Percentiles rank a stretch among this genome's conserved stretches.
phyloP scores from a whole-genome alignment of 306 rosid species.

The Prunus davidiana region DNA sequence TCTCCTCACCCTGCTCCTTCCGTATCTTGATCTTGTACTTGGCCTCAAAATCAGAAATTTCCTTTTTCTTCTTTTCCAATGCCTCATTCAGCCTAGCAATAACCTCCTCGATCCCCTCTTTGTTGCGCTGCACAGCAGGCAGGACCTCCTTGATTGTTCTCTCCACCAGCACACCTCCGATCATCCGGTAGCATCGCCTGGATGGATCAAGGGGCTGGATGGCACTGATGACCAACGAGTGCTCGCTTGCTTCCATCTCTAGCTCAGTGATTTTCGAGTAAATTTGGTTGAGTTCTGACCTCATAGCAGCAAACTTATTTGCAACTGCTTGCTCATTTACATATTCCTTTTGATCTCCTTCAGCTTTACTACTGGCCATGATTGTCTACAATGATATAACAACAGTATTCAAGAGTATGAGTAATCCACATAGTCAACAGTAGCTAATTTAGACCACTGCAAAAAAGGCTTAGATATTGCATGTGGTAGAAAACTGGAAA shows the following conservation, averaged over 20 bases:
- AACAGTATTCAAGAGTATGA: not conserved
- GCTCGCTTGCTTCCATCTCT: conserved; percentile 95
- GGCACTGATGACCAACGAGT: conserved; percentile 74
- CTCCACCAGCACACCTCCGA: conserved; percentile 97
- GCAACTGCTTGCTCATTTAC: conserved; percentile 85
- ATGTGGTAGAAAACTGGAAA: not conserved
- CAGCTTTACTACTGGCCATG: conserved; percentile 64
- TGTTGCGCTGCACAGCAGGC: conserved; percentile 93
- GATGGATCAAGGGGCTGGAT: conserved; percentile 88
- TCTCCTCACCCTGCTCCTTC: conserved; percentile 61
- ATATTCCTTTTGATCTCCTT: conserved; percentile 62
- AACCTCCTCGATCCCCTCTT: conserved; percentile 91
- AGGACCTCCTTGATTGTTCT: conserved; percentile 90
- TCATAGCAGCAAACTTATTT: conserved; percentile 74
- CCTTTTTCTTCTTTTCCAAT: conserved; percentile 89
- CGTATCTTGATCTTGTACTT: conserved; percentile 86
- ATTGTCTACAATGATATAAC: conserved; percentile 23
- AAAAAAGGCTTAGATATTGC: not conserved
- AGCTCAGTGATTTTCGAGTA: conserved; percentile 93
- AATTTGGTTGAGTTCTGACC: conserved; percentile 88
- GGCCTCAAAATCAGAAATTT: conserved; percentile 77
- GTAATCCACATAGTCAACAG: not conserved
- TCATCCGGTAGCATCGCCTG: conserved; percentile 91
- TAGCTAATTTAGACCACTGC: not conserved
- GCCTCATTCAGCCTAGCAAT: conserved; percentile 74